phyloP scores from a whole-genome alignment of 371 early-diverging fungal genomes.

The Mucor indicus region DNA sequence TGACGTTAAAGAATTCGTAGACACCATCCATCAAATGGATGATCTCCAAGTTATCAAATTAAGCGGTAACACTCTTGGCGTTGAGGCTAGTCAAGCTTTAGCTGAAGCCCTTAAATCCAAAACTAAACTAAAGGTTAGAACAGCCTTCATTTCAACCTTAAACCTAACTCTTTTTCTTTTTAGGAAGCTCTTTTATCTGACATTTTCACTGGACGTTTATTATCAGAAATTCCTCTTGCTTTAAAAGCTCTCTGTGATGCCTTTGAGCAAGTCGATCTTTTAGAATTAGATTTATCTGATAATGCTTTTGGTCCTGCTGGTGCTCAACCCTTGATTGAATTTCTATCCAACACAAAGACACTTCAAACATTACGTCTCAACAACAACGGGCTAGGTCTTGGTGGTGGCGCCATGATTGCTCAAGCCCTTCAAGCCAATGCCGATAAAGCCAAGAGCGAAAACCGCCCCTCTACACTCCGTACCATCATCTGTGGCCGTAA shows the following conservation, averaged over 20 bases:
- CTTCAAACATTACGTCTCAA: conserved; percentile 84
- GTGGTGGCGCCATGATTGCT: conserved; percentile 88
- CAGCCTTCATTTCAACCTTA: background rate
- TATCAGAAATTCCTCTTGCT: conserved; percentile 85
- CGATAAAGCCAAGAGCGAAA: conserved; percentile 62
- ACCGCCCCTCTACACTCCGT: conserved; percentile 64
- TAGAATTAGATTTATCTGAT: conserved; percentile 88
- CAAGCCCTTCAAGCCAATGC: conserved; percentile 77
- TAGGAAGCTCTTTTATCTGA: conserved; percentile 72
- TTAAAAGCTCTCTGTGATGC: conserved; percentile 85
- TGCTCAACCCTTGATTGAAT: conserved; percentile 82
- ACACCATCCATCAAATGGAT: conserved; percentile 62
- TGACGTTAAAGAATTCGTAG: conserved; percentile 76
- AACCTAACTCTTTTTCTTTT: no score
- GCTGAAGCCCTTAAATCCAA: conserved; percentile 73
- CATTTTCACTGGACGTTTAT: conserved; percentile 92
- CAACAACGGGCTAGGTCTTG: conserved; percentile 93
- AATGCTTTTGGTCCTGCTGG: conserved; percentile 98
- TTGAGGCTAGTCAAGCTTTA: conserved; percentile 86
- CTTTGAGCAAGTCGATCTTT: conserved; percentile 69
- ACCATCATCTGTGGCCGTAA: conserved; percentile 91
- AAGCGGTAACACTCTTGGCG: conserved; percentile 93
- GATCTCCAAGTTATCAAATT: conserved; percentile 75
- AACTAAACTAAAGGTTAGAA: conserved; percentile 60
- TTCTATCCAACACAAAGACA: conserved; percentile 74